These are phyloP conservation scores for Metschnikowia similis DNA, from an alignment of 805 yeast genomes.

Conservation along the genomic window DNA sequence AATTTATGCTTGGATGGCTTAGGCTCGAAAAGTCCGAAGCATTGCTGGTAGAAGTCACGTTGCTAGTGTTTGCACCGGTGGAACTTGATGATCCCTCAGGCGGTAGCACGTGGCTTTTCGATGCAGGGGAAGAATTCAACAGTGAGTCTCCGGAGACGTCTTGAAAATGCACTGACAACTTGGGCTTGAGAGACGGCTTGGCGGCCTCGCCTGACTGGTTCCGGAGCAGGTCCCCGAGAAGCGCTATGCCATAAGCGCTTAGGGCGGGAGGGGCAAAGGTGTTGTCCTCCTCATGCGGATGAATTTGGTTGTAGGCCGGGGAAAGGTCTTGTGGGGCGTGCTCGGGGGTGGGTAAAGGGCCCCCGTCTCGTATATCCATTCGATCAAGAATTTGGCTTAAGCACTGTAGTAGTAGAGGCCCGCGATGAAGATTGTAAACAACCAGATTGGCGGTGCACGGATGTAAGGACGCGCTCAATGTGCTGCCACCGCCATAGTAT, in stretches of 20 bases:
- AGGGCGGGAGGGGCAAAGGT: slow-evolving; percentile 57
- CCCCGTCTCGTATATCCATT: slow-evolving; percentile 11
- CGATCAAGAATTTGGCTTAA: slow-evolving; percentile 5
- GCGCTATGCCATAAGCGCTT: slow-evolving; percentile 54
- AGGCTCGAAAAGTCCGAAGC: not conserved
- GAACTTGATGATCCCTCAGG: not conserved
- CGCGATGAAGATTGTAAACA: slow-evolving; percentile 8
- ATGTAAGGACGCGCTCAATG: not conserved
- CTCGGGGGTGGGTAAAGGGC: not conserved
- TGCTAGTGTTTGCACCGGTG: slow-evolving; percentile 1
- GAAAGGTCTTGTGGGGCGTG: not conserved
- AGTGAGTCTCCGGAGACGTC: not conserved
- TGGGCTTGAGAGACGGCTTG: slow-evolving; percentile 21
- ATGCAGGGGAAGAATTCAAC: slow-evolving; percentile 1
- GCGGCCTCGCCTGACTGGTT: slow-evolving; percentile 12
- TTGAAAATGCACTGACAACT: slow-evolving; percentile 33
- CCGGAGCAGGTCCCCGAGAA: slow-evolving; percentile 32
- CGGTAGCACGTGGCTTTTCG: slow-evolving; percentile 1
- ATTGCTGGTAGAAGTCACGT: not conserved
- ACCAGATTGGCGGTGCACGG: not conserved
- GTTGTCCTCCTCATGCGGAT: slow-evolving; percentile 40
- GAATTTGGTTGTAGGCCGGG: not conserved
- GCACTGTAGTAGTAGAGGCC: not conserved
- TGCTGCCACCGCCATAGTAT: no score
- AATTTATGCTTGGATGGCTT: slow-evolving; percentile 4